A percentile compares a stretch with the other conserved stretches of the same genome.
Conservation (phyloP, 2,329 filamentous ascomycete genomes). For the Epicoccum sorghinum region DNA sequence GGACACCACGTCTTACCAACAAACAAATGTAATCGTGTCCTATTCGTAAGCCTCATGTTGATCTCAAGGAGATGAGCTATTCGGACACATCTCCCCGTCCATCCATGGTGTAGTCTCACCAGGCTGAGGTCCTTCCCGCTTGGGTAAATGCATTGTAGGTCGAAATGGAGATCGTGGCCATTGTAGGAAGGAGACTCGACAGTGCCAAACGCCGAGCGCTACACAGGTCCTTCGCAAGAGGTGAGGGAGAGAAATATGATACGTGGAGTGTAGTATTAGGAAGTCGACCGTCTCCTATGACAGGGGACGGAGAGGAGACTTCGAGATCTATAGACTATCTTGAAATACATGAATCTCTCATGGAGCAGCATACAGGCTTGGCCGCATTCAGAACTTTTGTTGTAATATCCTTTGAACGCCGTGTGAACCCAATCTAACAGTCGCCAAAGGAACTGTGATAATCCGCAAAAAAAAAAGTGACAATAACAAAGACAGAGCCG, state of each 20-base stretch:
- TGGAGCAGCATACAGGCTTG: slow-evolving; percentile 20
- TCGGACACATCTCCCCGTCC: slow-evolving; percentile 7
- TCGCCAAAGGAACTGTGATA: slow-evolving; percentile 27
- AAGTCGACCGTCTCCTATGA: slow-evolving; percentile 3
- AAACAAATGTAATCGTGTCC: not conserved
- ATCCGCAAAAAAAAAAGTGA: slow-evolving; percentile 22
- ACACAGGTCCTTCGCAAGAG: not conserved
- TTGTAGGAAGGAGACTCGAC: slow-evolving; percentile 11
- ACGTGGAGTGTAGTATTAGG: slow-evolving; percentile 28
- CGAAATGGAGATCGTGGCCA: slow-evolving; percentile 11
- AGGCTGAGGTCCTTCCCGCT: slow-evolving; percentile 11
- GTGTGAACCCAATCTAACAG: slow-evolving; percentile 26
- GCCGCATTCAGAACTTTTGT: slow-evolving; percentile 32
- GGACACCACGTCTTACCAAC: not conserved
- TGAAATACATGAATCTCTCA: slow-evolving; percentile 6
- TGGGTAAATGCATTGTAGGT: slow-evolving; percentile 13
- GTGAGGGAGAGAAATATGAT: not conserved
- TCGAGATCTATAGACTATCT: slow-evolving; percentile 20
- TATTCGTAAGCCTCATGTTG: not conserved
- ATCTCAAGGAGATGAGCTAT: slow-evolving; percentile 5
- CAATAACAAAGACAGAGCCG: slow-evolving; percentile 13
- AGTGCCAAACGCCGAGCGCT: not conserved
- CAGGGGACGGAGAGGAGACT: slow-evolving; percentile 1
- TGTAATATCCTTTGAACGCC: slow-evolving; percentile 32
- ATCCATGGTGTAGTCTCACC: slow-evolving; percentile 3